A percentile compares a stretch with the other conserved stretches of the same genome.
Conservation (phyloP, 2,329 filamentous ascomycete genomes). For the Aspergillus pseudoviridinutans region DNA sequence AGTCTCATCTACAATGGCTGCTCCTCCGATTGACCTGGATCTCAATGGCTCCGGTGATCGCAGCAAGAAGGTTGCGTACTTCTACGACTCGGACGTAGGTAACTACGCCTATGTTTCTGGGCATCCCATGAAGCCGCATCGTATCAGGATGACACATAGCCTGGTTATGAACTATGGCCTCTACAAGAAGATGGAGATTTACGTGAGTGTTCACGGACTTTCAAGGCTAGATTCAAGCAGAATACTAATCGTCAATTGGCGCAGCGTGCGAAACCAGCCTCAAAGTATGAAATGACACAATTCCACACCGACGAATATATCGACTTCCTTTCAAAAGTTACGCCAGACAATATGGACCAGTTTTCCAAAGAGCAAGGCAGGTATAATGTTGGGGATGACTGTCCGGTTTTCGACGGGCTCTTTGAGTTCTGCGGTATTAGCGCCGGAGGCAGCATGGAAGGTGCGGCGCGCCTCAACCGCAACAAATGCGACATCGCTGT, state of each 20-base stretch:
- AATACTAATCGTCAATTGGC: slow-evolving; percentile 17
- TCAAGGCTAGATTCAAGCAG: not conserved
- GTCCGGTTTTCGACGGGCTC: slow-evolving; percentile 65
- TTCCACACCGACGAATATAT: slow-evolving; percentile 72
- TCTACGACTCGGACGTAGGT: slow-evolving; percentile 96
- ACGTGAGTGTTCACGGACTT: slow-evolving; percentile 43
- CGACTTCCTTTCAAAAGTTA: slow-evolving; percentile 77
- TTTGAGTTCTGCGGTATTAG: slow-evolving; percentile 70
- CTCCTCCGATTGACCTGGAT: slow-evolving; percentile 52
- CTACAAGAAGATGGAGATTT: slow-evolving; percentile 72
- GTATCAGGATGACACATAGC: slow-evolving; percentile 63
- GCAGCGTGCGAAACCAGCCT: slow-evolving; percentile 74
- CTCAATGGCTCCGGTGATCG: slow-evolving; percentile 49
- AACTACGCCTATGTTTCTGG: slow-evolving; percentile 90
- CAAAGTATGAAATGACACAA: slow-evolving; percentile 68
- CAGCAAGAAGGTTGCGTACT: slow-evolving; percentile 89
- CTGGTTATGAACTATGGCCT: slow-evolving; percentile 69
- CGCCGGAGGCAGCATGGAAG: slow-evolving; percentile 67
- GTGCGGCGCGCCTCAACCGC: slow-evolving; percentile 63
- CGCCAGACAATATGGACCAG: slow-evolving; percentile 96
- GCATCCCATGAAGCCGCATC: slow-evolving; percentile 65
- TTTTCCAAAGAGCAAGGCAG: slow-evolving; percentile 86
- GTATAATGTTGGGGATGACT: slow-evolving; percentile 64
- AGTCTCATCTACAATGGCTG: slow-evolving; percentile 43
- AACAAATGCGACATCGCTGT: slow-evolving; percentile 64